Evolutionary conservation across 2,329 filamentous ascomycete species (phyloP).

Genomic region (Diaporthe amygdali): DNA sequence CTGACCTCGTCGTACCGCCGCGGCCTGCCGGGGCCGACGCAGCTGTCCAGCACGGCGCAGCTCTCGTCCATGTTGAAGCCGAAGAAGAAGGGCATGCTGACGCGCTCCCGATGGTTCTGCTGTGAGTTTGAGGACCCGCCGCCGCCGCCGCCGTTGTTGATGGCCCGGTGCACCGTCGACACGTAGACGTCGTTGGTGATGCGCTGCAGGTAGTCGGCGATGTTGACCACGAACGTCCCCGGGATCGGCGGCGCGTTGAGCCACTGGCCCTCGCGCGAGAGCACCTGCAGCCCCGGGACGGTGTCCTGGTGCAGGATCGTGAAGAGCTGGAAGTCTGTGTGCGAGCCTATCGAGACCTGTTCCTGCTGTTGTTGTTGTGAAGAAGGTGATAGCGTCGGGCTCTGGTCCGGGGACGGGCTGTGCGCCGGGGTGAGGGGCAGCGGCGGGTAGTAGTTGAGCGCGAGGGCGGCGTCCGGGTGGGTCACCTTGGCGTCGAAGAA

Average conservation of each 20-base stretch:
- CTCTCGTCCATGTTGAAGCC: conserved; percentile 46
- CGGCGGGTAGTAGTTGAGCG: conserved; percentile 47
- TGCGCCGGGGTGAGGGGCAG: conserved; percentile 7
- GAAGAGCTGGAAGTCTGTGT: conserved; percentile 60
- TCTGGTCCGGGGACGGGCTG: conserved; percentile 30
- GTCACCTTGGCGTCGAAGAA: conserved; percentile 60
- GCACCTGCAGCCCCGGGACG: conserved; percentile 48
- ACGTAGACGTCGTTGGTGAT: conserved; percentile 56
- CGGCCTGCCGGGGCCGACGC: conserved; percentile 38
- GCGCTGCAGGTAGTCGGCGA: conserved; percentile 55
- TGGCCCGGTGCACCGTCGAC: conserved; percentile 53
- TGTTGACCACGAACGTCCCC: conserved; percentile 55
- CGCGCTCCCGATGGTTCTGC: conserved; percentile 37
- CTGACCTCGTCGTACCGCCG: conserved; percentile 45
- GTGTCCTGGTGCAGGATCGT: conserved; percentile 52
- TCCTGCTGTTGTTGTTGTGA: conserved; percentile 4
- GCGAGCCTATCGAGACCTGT: conserved; percentile 51
- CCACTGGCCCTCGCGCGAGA: conserved; percentile 46
- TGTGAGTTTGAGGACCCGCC: background rate
- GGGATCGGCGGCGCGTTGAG: conserved; percentile 45
- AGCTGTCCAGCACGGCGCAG: conserved; percentile 44
- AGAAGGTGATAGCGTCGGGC: background rate
- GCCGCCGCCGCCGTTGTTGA: conserved; percentile 41
- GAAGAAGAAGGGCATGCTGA: conserved; percentile 55
- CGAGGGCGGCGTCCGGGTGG: conserved; percentile 52